Evolutionary conservation across 257 asterid genomes (phyloP), one percentile per base, ranked within the genome.

Genomic region (Nicotiana paniculata): DNA sequence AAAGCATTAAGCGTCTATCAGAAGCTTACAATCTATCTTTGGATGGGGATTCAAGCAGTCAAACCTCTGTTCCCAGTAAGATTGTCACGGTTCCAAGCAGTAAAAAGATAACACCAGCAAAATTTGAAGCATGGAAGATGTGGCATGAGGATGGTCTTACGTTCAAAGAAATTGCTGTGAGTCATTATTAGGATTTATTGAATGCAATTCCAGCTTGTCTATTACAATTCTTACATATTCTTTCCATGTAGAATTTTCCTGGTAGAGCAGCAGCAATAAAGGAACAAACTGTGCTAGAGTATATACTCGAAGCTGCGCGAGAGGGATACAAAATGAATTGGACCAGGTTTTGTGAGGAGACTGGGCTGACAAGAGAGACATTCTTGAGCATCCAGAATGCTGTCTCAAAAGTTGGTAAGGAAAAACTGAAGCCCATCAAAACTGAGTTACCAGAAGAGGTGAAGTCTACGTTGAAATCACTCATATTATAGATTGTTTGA

Each of bases 91-190:
- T 79, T 68, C 89, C 86, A 30, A 90, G 64, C 78, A 87, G 58
- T 48, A 91, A 83, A 81, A 87, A 86, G 62, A 79, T 91, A 63
- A 79, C 91, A 67, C 92, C 96, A 54, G 95, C 97, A 37, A 95
- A 91, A 90, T 86, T 89, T 77, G 93, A 95, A 89, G 96, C 99
- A 43, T 95, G 99, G 99, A 93, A 85, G 89, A 90, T 92, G 99
- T 95, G 97, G 97, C 97, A 93, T 86, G 95, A 91, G 81, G 92
- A 88, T 39, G 97, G 95, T 75, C 86, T 90, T 59, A 86, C 96
- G 6, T 32, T 90, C 79, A 90, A 85, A 84, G 80, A 88, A 81
- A 89, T 93, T 81, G 97, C 98, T 59, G 98, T 95, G 88, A 80
- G 95, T 87, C 76, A 83, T 75, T 82, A 77, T 82, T 65, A 64